These are phyloP conservation scores for Tulasnella sp. DNA, from an alignment of 768 basidiomycete species.

Conservation along the genomic window DNA sequence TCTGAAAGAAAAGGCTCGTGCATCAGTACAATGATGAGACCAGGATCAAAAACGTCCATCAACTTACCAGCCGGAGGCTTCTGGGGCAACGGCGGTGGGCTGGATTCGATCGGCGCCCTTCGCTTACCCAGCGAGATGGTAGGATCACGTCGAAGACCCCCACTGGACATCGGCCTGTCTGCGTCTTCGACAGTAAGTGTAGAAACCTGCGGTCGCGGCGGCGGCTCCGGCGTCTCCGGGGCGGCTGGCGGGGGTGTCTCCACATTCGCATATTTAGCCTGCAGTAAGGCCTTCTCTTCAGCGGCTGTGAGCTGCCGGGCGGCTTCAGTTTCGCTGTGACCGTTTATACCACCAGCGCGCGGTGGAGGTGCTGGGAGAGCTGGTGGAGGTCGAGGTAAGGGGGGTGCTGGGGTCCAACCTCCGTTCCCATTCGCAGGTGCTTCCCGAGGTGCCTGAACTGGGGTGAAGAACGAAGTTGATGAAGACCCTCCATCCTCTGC, in stretches of 20 bases:
- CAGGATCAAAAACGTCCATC: not conserved
- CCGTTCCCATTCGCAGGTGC: not conserved
- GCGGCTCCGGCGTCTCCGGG: not conserved
- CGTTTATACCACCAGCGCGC: not conserved
- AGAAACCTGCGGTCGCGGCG: too few species aligned
- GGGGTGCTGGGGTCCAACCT: not conserved
- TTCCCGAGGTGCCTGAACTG: not conserved
- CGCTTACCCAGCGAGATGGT: constrained; percentile 11
- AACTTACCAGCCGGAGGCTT: constrained; percentile 9
- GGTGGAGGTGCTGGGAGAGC: not conserved
- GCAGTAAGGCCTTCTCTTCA: constrained; percentile 13
- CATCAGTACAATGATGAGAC: not conserved
- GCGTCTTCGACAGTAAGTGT: too few species aligned
- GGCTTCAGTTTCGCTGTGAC: too few species aligned
- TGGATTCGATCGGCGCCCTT: not conserved
- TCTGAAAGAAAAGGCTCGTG: not conserved
- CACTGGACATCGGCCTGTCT: not conserved
- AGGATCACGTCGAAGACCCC: constrained; percentile 5
- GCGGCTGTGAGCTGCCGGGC: not conserved
- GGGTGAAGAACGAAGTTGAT: not conserved
- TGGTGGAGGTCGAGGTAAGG: not conserved
- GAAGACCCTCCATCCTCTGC: constrained; percentile 34
- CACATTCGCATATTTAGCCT: constrained; percentile 6
- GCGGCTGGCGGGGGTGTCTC: not conserved
- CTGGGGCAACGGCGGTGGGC: constrained; percentile 7